These are phyloP conservation scores for Mycena latifolia DNA, from an alignment of 768 basidiomycete species.

Conservation along the genomic window DNA sequence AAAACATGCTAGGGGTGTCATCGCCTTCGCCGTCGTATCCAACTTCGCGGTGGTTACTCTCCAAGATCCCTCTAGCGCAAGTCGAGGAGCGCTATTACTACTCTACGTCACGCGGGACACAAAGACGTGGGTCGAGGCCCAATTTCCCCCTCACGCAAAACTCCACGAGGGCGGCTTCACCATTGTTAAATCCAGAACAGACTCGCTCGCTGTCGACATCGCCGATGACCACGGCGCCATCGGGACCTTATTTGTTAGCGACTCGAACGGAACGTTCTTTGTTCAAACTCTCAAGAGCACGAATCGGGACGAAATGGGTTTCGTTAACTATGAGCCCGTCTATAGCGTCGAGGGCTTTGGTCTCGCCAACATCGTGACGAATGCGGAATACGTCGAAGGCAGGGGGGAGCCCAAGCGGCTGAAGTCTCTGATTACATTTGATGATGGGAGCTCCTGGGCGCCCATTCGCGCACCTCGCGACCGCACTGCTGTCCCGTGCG, in stretches of 20 bases:
- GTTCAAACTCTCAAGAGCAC: conserved; percentile 92
- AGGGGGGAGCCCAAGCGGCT: conserved; percentile 77
- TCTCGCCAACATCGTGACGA: conserved; percentile 88
- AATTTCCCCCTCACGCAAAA: conserved; percentile 87
- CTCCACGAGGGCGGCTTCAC: conserved; percentile 95
- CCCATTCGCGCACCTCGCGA: conserved; percentile 71
- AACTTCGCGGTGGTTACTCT: conserved; percentile 95
- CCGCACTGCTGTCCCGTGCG: conserved; percentile 73
- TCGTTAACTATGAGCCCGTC: conserved; percentile 92
- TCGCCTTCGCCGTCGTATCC: conserved; percentile 92
- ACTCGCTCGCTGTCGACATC: conserved; percentile 96
- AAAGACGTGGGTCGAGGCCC: conserved; percentile 86
- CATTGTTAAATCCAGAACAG: conserved; percentile 92
- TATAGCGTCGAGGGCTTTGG: conserved; percentile 93
- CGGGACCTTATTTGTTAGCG: conserved; percentile 95
- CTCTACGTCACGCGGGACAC: conserved; percentile 91
- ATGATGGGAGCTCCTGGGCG: conserved; percentile 90
- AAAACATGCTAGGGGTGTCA: conserved; percentile 88
- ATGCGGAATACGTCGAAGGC: conserved; percentile 86
- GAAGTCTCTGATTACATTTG: conserved; percentile 87
- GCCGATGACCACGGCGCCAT: conserved; percentile 75
- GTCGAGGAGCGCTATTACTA: conserved; percentile 79
- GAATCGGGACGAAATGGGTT: conserved; percentile 89
- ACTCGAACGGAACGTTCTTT: conserved; percentile 97
- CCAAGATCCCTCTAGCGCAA: conserved; percentile 70